These are phyloP conservation scores for Leishmania lainsoni DNA, from an alignment of 208 protist species.

Conservation along the genomic window DNA sequence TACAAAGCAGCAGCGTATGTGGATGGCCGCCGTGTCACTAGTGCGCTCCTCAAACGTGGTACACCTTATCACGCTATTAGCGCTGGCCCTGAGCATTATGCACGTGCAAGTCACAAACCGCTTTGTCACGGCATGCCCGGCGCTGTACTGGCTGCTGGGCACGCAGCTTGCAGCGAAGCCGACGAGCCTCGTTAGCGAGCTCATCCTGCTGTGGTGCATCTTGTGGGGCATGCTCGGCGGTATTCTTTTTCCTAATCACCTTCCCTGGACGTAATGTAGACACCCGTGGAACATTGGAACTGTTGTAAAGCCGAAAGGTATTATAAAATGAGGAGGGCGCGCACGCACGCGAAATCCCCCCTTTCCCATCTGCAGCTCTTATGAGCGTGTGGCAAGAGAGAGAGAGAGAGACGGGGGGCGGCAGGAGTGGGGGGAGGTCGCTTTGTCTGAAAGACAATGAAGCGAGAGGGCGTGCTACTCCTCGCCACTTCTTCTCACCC, in stretches of 20 bases:
- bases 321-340: background rate
- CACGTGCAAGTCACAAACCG: constrained; percentile 84
- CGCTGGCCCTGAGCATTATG: constrained; percentile 60
- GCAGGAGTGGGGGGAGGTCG: background rate
- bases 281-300: background rate
- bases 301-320: background rate
- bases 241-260: constrained; percentile 72
- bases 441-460: background rate
- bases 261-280: constrained; percentile 74
- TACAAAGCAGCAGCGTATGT: background rate
- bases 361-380: background rate
- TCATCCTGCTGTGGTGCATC: constrained; percentile 52
- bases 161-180: constrained; percentile 48
- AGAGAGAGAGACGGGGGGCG: background rate
- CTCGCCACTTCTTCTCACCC: no score
- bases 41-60: constrained; percentile 62
- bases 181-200: constrained; percentile 28
- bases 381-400: background rate
- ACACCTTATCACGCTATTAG: constrained; percentile 44
- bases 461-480: background rate
- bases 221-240: constrained; percentile 58
- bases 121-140: constrained; percentile 69
- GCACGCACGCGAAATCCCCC: background rate
- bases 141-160: constrained; percentile 66
- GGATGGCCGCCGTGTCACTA: background rate